A percentile compares a stretch with the other conserved stretches of the same genome.
Evolutionary conservation across 1,284 basidiomycete genomes (phyloP).

Genomic region (Wolfiporia cocos): DNA sequence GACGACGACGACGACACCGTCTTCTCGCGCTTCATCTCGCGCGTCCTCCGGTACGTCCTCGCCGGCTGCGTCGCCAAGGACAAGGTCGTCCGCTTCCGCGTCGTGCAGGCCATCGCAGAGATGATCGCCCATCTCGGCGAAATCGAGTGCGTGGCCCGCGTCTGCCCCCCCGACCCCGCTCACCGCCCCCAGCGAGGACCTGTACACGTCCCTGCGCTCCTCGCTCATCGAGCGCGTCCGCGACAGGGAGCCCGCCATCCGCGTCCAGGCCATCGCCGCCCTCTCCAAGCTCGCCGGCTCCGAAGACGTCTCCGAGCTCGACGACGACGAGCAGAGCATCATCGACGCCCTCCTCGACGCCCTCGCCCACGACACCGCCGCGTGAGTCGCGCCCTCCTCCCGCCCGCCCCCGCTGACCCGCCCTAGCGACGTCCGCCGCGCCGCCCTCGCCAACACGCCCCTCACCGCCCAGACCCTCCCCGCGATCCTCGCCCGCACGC

Average conservation of each 20-base stretch:
- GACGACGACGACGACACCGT: conserved; percentile 69
- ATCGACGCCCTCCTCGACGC: conserved; percentile 70
- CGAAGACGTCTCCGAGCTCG: conserved; percentile 65
- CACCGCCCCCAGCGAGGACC: conserved; percentile 67
- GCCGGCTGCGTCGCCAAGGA: conserved; percentile 87
- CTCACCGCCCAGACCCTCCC: conserved; percentile 57
- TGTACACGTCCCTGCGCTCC: conserved; percentile 64
- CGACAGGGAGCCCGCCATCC: conserved; percentile 84
- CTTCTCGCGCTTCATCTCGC: conserved; percentile 68
- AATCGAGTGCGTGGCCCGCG: conserved; percentile 80
- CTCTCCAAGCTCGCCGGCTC: conserved; percentile 80
- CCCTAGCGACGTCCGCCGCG: conserved; percentile 83
- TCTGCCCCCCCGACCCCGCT: too few species aligned
- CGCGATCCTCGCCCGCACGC: conserved; percentile 72
- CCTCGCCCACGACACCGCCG: conserved; percentile 70
- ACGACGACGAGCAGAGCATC: conserved; percentile 61
- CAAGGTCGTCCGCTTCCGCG: conserved; percentile 82
- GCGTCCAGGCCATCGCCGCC: conserved; percentile 82
- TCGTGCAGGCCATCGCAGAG: conserved; percentile 74
- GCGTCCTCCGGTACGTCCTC: conserved; percentile 75
- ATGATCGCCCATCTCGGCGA: conserved; percentile 79
- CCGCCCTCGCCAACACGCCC: conserved; percentile 78
- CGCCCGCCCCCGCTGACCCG: conserved; percentile 1
- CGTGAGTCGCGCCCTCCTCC: conserved; percentile 42
- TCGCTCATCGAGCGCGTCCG: conserved; percentile 73